Conservation (phyloP, 495 filamentous ascomycete genomes). For the Daldinia childiae region DNA sequence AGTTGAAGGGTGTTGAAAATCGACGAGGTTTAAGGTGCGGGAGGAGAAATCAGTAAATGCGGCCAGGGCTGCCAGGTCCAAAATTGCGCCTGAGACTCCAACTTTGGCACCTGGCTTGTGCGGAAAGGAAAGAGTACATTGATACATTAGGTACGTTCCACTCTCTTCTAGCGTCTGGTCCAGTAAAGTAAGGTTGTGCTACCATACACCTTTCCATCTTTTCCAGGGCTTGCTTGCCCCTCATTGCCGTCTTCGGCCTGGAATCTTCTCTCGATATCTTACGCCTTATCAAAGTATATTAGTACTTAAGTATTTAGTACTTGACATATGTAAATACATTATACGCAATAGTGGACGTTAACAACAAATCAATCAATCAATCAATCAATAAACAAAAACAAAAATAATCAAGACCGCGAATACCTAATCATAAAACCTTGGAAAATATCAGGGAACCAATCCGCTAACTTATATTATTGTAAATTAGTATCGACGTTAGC, state of each 20-base stretch:
- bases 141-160: slow-evolving; percentile 11
- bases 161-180: slow-evolving; percentile 18
- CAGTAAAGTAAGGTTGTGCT: slow-evolving; percentile 8
- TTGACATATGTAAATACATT: too few relatives aligned
- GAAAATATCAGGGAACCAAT: not conserved
- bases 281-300: slow-evolving; percentile 20
- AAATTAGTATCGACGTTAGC: not conserved
- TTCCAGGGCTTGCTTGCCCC: slow-evolving; percentile 37
- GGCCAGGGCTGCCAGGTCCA: slow-evolving; percentile 41
- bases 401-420: not conserved
- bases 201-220: slow-evolving; percentile 17
- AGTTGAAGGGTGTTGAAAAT: slow-evolving; percentile 46
- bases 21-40: slow-evolving; percentile 49
- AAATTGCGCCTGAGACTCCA: slow-evolving; percentile 41
- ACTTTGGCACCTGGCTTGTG: slow-evolving; percentile 41
- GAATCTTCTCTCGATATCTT: slow-evolving; percentile 42
- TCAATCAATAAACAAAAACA: not conserved
- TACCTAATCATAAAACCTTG: not conserved
- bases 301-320: not conserved
- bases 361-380: not conserved
- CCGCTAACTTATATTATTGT: not conserved
- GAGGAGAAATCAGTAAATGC: slow-evolving; percentile 48
- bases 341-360: not conserved
- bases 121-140: slow-evolving; percentile 24
- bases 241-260: slow-evolving; percentile 46